Base-by-base conservation (phyloP, 2,329 filamentous ascomycete species). In the Fusarium sp. region DNA sequence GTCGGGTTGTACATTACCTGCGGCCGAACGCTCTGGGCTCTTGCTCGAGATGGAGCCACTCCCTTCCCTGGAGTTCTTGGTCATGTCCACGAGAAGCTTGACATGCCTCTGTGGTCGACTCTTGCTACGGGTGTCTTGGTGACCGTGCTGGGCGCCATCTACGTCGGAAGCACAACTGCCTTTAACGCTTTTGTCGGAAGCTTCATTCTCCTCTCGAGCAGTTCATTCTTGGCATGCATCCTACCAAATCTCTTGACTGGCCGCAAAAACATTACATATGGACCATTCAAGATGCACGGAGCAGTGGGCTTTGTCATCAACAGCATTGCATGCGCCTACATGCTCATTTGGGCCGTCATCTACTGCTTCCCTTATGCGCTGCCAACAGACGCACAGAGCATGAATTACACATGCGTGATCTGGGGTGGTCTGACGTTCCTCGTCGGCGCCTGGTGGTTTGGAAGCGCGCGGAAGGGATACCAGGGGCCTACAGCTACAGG, bases 131-230 rank as follows among this genome's bases (percentile, higher is more conserved):
- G 80, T 2, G 72, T 79, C 0, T 73, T 85, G 1, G 80, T 84
- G 0, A 90, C 90, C 0, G 79, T 91, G 4, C 83, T 94, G 0
- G 91, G 91, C 0, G 86, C 85, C 48, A 91, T 94, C 52, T 93
- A 93, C 73, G 87, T 94, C 1, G 92, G 89, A n/a, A 90, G 86
- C 69, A 87, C 85, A 1, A 92, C 90, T 0, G 92, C 92, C 0
- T 94, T 94, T 82, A 88, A 89, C 48, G 92, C 92, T 0, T 89
- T 94, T 30, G 88, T 93, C 9, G 90, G 90, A 11, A 82, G 80
- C 34, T 85, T 84, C 67, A 83, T 84, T 34, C 78, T 84, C 0
- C 76, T 83, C 9, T 83, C 81, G 14, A 83, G 78, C 39, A 78
- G 75, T 41, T 81, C 78, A 6, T 94, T 92, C 78, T 83, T 92